Percentiles rank a stretch among this genome's conserved stretches.
Evolutionary conservation across 352 stramenopile species (phyloP).

Genomic region (Blastocystis sp.): DNA sequence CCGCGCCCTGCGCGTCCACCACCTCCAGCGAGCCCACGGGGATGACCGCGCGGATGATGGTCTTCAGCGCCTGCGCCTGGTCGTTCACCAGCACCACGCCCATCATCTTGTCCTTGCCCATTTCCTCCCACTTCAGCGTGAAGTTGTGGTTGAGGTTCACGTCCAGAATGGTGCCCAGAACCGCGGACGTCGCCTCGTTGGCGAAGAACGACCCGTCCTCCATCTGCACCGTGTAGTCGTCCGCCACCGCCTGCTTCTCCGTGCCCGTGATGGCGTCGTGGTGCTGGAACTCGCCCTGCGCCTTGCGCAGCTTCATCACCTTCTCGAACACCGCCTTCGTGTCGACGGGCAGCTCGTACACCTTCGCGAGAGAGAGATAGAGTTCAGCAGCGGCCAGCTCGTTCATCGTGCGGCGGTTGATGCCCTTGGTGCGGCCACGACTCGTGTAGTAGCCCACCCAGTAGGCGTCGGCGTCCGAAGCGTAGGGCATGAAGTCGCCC

Average conservation of each 20-base stretch:
- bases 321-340: constrained; percentile 71
- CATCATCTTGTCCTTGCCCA: constrained; percentile 76
- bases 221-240: constrained; percentile 92
- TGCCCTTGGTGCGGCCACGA: constrained; percentile 87
- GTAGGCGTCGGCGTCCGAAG: constrained; percentile 88
- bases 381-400: constrained; percentile 88
- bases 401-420: constrained; percentile 86
- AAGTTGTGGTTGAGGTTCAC: constrained; percentile 55
- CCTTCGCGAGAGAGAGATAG: constrained; percentile 81
- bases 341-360: constrained; percentile 75
- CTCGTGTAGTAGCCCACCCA: constrained; percentile 96
- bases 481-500: constrained; percentile 96
- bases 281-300: constrained; percentile 90
- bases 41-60: constrained; percentile 80
- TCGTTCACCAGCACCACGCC: constrained; percentile 77
- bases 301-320: constrained; percentile 82
- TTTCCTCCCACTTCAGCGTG: constrained; percentile 74
- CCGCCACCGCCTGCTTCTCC: constrained; percentile 90
- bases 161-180: constrained; percentile 41
- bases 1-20: constrained; percentile 72
- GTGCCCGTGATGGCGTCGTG: constrained; percentile 93
- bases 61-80: constrained; percentile 75
- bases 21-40: constrained; percentile 55
- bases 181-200: constrained; percentile 53
- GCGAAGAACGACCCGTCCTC: constrained; percentile 79